Evolutionary conservation across 2,329 filamentous ascomycete genomes (phyloP).

Genomic region (Fusarium verticillioides): DNA sequence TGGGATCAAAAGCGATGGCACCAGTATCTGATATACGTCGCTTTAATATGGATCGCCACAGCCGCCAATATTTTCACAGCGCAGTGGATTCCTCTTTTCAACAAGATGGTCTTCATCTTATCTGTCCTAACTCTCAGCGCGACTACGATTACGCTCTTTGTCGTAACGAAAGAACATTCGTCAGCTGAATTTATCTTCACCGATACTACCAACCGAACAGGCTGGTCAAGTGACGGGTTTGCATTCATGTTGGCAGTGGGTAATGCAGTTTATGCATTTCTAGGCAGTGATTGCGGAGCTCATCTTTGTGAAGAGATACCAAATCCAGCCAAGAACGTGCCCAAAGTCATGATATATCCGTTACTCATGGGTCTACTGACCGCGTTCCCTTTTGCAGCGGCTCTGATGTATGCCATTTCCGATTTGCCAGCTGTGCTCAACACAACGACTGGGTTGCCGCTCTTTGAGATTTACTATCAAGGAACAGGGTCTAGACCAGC

Average conservation of each 20-base stretch:
- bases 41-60: constrained; percentile 67
- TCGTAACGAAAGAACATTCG: constrained; percentile 14
- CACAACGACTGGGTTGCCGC: constrained; percentile 23
- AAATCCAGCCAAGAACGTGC: constrained; percentile 39
- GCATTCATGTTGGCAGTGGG: constrained; percentile 27
- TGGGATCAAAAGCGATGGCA: constrained; percentile 71
- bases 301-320: constrained; percentile 42
- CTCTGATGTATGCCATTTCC: constrained; percentile 26
- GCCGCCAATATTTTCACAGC: constrained; percentile 69
- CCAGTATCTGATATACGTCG: constrained; percentile 75
- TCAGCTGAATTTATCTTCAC: constrained; percentile 27
- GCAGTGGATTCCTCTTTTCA: constrained; percentile 29
- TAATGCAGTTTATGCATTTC: constrained; percentile 33
- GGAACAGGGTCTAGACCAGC: constrained; percentile 26
- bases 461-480: constrained; percentile 39
- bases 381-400: constrained; percentile 33
- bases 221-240: constrained; percentile 31
- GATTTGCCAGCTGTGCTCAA: constrained; percentile 31
- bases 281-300: constrained; percentile 38
- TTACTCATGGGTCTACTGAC: constrained; percentile 36
- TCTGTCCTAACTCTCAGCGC: constrained; percentile 17
- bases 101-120: constrained; percentile 27
- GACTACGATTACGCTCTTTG: constrained; percentile 16
- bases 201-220: constrained; percentile 12
- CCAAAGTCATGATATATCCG: constrained; percentile 36